Percentiles rank a stretch among this genome's conserved stretches.
These are phyloP conservation scores for Geosmithia putterillii DNA, from an alignment of 2,329 filamentous ascomycete species.

Conservation along the genomic window DNA sequence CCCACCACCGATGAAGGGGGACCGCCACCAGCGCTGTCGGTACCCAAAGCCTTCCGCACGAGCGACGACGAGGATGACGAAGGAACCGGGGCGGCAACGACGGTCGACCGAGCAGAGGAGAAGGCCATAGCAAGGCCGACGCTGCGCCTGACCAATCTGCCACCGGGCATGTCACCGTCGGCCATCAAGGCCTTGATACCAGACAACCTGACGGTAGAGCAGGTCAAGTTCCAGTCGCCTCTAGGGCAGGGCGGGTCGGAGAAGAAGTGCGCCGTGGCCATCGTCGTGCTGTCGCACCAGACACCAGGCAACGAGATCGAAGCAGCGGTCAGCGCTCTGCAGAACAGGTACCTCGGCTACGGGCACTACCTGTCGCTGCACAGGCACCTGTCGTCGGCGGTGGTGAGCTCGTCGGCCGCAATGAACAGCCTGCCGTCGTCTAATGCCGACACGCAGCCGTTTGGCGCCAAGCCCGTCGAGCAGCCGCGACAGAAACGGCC, in stretches of 20 bases:
- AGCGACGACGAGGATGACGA: slow-evolving; percentile 45
- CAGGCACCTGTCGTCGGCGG: slow-evolving; percentile 68
- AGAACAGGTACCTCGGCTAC: slow-evolving; percentile 75
- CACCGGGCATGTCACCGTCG: slow-evolving; percentile 45
- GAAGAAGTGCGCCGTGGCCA: slow-evolving; percentile 61
- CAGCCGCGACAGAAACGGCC: slow-evolving; percentile 12
- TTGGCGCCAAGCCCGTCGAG: slow-evolving; percentile 60
- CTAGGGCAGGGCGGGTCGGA: slow-evolving; percentile 41
- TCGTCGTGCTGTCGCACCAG: slow-evolving; percentile 70
- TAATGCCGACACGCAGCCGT: slow-evolving; percentile 48
- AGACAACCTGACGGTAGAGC: slow-evolving; percentile 52
- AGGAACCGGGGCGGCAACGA: background rate
- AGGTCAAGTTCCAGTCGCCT: slow-evolving; percentile 56
- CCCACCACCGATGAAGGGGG: too few relatives aligned
- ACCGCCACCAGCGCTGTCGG: slow-evolving; percentile 34
- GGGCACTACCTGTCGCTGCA: slow-evolving; percentile 74
- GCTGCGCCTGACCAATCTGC: slow-evolving; percentile 46
- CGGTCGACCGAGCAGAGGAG: slow-evolving; percentile 35
- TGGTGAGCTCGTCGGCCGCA: slow-evolving; percentile 8
- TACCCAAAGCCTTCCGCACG: slow-evolving; percentile 62
- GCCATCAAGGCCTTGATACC: slow-evolving; percentile 48
- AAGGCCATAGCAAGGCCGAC: slow-evolving; percentile 51
- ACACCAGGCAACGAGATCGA: slow-evolving; percentile 79
- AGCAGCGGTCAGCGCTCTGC: slow-evolving; percentile 60
- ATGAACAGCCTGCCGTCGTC: slow-evolving; percentile 15